Evolutionary conservation across 164 flowering plant species (phyloP), one percentile per base, ranked within the genome.

Genomic region (Nymphaea colorata): DNA sequence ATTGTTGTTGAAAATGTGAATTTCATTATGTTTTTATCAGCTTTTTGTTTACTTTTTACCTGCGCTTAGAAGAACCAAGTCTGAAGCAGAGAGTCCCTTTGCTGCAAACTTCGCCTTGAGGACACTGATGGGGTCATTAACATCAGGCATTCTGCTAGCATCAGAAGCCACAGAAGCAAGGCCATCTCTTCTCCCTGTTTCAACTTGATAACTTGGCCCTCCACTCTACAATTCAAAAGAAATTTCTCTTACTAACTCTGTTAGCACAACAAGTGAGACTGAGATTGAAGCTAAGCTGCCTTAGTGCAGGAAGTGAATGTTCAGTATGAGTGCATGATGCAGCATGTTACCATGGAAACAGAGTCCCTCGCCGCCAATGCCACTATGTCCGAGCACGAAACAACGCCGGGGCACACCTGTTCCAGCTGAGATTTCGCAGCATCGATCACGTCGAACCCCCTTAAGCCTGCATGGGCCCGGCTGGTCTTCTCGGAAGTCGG

Each of bases 141-240:
- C 82, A n/a, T 86, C 90, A 1, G 96, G 96, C 91, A 90, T 80
- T 36, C 79, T 76, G 42, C 7, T 78, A 1, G 93, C 96, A 64
- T 78, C 64, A 0, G 82, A 73, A 5, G 67, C 11, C 41, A 76
- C 75, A 0, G 96, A 90, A 64, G 80, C 72, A 42, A 70, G 64
- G 4, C 96, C 93, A 61, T 90, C 96, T 75, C 87, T 86, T 18
- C 96, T 72, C 0, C 96, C 96, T 0, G 89, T 87, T 1, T 84
- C 85, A 59, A 90, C 86, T 64, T 80, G 68, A 65, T 84, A 90
- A 7, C 16, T 25, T 15, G 91, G 92, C 55, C 96, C 96, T 42
- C 75, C 79, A 1, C 83, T 76, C 93, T 87, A 71, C 25, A 66
- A 36, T 59, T 57, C 3, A 61, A 25, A 25, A 25, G 36, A 25